Evolutionary conservation across 2,329 filamentous ascomycete species (phyloP), one percentile per base, ranked within the genome.

Genomic region (Botrytis fabae): DNA sequence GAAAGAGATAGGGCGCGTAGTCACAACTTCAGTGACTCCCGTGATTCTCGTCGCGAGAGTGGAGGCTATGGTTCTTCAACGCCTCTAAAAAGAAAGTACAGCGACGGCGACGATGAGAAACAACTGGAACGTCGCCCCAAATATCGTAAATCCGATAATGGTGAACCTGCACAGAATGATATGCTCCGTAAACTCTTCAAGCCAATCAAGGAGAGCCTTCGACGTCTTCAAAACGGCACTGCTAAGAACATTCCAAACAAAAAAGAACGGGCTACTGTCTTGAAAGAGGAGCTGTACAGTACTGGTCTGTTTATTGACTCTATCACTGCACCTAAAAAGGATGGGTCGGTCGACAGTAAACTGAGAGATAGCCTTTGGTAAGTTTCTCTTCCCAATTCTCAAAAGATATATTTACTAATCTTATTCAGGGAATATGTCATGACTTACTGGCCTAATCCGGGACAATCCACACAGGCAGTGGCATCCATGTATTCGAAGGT

Each of bases 221-320:
- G 87, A 75, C 85, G 84, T 42, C 87, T 92, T 71, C 84, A 87
- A 71, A 86, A 85, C 69, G 90, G 89, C 6, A 91, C 88, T 3
- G 88, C 87, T 76, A 89, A 89, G 76, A 86, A 86, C 68, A 87
- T 90, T 75, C 89, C 88, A 71, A 88, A 87, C 42, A 87, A 88
- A 77, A 89, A 90, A 76, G 86, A 88, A 70, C 86, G 90, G 62
- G 86, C 90, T 35, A 86, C 84, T 78, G 86, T 90, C 61, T 87
- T 91, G 78, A 90, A 90, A 77, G 83, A 84, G 42, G 87, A 91
- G 78, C 82, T 92, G 54, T 83, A 90, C 60, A 85, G 85, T 7
- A 89, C 92, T 80, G 90, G 90, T 70, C 86, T 87, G 72, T 91
- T 90, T 77, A 87, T 91, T 75, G 86, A 87, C 68, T 83, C 82